Base-by-base conservation (phyloP, 352 stramenopile genomes). In the Pythium sp. region DNA sequence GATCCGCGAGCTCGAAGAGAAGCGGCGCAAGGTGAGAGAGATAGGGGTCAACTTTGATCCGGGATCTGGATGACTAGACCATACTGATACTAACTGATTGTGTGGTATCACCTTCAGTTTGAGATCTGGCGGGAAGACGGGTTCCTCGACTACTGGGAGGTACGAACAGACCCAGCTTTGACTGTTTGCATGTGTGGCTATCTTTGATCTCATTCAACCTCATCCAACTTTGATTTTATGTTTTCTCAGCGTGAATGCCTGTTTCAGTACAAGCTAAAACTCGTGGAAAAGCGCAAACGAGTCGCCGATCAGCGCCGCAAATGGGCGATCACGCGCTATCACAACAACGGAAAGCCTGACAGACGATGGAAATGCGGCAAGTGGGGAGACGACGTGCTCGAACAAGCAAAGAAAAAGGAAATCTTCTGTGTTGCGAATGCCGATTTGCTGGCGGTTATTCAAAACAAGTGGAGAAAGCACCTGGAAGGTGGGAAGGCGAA, bases 101-200 rank as follows among this genome's bases (percentile, higher is more conserved):
- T 7, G 18, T 65, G 46, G 15, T 57, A n/a, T 54, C 56, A 8
- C 41, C 15, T 49, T 22, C 68, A 94, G 87, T 82, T 92, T 70
- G 76, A 86, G 68, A 83, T 80, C 18, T 91, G 81, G 76, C 77
- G 82, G 32, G 78, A 88, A n/a, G 87, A 94, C 75, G 84, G 93
- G 46, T 94, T 87, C 65, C 46, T 92, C 18, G 82, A 91, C 58
- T 92, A 87, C 49, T 94, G 86, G 84, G 78, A 91, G 81, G 86
- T 94, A 67, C 28, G 67, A 56, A 26, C 38, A 49, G 11, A 54
- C 3, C 47, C 9, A n/a, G 14, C 22, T 11, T 3, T 12, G 9
- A 20, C 14, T 22, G 1, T 22, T 41, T 32, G 24, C 24, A 15
- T 36, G 7, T 61, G 11, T 15, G 26, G 57, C 2, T 14, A 8